Percentiles rank a stretch among this genome's conserved stretches.
Evolutionary conservation across 2,329 filamentous ascomycete species (phyloP).

Genomic region (Onygenales sp.): DNA sequence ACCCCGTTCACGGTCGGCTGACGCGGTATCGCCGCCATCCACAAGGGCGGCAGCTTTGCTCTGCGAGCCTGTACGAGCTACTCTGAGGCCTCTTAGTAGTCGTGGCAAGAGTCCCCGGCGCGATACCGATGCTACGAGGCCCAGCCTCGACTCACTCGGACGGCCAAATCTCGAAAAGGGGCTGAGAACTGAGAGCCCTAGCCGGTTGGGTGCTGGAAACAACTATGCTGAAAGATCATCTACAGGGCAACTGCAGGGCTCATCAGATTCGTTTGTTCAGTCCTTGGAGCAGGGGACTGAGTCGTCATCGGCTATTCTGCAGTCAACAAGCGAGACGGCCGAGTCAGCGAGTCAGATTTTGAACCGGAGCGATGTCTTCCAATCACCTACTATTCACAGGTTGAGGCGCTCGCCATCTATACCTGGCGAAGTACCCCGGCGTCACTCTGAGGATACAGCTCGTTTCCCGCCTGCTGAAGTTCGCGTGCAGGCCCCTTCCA

Average conservation of each 20-base stretch:
- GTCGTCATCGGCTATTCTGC: conserved; percentile 55
- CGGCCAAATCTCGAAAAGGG: conserved; percentile 25
- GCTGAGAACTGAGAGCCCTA: conserved; percentile 55
- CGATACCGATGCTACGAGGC: no score
- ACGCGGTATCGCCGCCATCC: neutral
- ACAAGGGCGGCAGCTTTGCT: conserved; percentile 19
- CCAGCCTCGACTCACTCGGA: no score
- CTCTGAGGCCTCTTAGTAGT: conserved; percentile 37
- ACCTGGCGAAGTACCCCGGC: conserved; percentile 17
- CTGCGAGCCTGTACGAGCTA: conserved; percentile 52
- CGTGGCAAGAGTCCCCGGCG: conserved; percentile 13
- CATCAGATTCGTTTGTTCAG: conserved; percentile 66
- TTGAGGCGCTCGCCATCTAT: conserved; percentile 21
- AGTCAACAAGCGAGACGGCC: conserved; percentile 61
- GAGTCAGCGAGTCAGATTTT: conserved; percentile 88
- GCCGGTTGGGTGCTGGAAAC: conserved; percentile 44
- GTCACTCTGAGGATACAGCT: conserved; percentile 27
- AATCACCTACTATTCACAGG: conserved; percentile 57
- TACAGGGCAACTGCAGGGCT: conserved; percentile 48
- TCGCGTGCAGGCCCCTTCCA: conserved; percentile 18
- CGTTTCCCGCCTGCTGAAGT: conserved; percentile 19
- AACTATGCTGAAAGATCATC: conserved; percentile 41
- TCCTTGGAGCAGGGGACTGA: conserved; percentile 65
- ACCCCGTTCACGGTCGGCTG: neutral
- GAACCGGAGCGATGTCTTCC: conserved; percentile 77